Conservation (phyloP, 345 rosid species). For the Erucastrum elatum region DNA sequence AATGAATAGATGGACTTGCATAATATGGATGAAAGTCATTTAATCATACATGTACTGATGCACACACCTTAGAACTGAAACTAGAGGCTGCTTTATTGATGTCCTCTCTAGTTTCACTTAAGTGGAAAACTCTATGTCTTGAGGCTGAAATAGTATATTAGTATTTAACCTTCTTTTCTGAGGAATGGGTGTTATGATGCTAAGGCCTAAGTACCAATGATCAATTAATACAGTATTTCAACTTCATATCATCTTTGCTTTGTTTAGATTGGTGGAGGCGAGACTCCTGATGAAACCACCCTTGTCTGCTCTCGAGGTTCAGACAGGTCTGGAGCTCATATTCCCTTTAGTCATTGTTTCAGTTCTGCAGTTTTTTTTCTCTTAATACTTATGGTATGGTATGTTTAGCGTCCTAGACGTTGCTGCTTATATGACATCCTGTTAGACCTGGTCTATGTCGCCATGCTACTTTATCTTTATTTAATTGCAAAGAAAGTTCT, state of each 20-base stretch:
- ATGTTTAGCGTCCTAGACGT: constrained; percentile 59
- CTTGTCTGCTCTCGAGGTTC: constrained; percentile 87
- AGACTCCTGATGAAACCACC: constrained; percentile 83
- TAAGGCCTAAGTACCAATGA: not conserved
- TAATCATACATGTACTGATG: not conserved
- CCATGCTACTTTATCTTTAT: constrained; percentile 18
- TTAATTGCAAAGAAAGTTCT: not conserved
- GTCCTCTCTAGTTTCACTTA: constrained; percentile 1
- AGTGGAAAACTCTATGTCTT: constrained; percentile 5
- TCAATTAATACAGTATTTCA: not conserved
- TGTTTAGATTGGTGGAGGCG: constrained; percentile 88
- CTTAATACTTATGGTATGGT: too few relatives aligned
- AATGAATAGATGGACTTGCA: constrained; percentile 15
- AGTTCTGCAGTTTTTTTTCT: not conserved
- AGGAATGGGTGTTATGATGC: constrained; percentile 1
- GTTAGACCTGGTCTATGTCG: constrained; percentile 3
- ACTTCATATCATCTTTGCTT: constrained; percentile 35
- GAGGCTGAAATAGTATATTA: constrained; percentile 7
- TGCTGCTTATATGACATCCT: constrained; percentile 39
- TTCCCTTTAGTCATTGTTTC: constrained; percentile 15
- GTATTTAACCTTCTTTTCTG: not conserved
- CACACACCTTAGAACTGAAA: constrained; percentile 37
- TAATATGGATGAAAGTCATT: not conserved
- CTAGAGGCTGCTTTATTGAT: constrained; percentile 71
- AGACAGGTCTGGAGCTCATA: constrained; percentile 67